phyloP scores from a whole-genome alignment of 2,329 filamentous ascomycete species.

The Clonostachys sp. region DNA sequence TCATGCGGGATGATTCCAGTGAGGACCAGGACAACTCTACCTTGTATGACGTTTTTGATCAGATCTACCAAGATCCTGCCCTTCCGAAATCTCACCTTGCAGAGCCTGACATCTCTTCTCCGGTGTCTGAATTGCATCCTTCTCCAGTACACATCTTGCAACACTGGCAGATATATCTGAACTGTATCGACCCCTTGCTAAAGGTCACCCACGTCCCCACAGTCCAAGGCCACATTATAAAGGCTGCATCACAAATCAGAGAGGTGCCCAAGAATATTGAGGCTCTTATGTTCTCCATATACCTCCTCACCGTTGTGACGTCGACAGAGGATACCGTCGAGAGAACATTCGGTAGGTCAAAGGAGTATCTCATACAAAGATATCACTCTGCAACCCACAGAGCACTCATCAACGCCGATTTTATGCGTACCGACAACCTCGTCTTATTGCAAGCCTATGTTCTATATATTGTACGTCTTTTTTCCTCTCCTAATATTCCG shows the following conservation, averaged over 20 bases:
- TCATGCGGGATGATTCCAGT: conserved; percentile 49
- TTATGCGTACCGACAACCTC: conserved; percentile 62
- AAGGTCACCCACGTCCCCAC: conserved; percentile 66
- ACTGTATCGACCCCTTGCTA: conserved; percentile 64
- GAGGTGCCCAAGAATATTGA: conserved; percentile 55
- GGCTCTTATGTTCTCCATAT: conserved; percentile 64
- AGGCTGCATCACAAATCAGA: conserved; percentile 50
- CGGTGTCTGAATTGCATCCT: conserved; percentile 46
- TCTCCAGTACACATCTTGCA: conserved; percentile 55
- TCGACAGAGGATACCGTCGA: conserved; percentile 53
- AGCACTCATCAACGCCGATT: conserved; percentile 60
- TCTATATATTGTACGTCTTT: conserved; percentile 59
- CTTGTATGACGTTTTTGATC: conserved; percentile 51
- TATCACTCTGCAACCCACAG: conserved; percentile 58
- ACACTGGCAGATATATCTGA: conserved; percentile 66
- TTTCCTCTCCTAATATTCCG: not conserved
- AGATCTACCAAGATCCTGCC: conserved; percentile 53
- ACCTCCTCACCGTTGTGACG: conserved; percentile 53
- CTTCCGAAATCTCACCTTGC: conserved; percentile 54
- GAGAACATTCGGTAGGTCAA: conserved; percentile 48
- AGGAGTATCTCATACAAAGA: conserved; percentile 41
- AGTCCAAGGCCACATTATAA: conserved; percentile 58
- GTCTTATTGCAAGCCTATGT: conserved; percentile 63
- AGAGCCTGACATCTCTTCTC: conserved; percentile 37
- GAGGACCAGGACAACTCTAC: conserved; percentile 47